Evolutionary conservation across 805 yeast species (phyloP), one percentile per base, ranked within the genome.

Genomic region (Candida pseudoglaebosa): DNA sequence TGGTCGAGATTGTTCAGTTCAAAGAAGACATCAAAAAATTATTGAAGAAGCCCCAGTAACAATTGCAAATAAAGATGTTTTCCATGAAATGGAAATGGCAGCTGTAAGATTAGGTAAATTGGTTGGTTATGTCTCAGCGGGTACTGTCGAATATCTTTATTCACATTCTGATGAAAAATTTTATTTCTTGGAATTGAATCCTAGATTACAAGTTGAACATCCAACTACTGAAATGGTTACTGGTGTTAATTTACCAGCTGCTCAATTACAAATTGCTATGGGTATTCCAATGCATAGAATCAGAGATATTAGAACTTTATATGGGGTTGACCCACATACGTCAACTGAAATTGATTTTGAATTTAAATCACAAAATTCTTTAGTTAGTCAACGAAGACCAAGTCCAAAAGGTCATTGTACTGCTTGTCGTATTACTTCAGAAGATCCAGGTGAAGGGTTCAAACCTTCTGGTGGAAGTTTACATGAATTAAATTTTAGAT

Each of bases 211-310:
- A 74, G 99, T 93, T 43, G 99, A 93, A 76, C 99, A 93, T 75
- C 99, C 99, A 56, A 93, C 99, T 32, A 93, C 99, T 29, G 99
- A 93, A 71, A 93, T 93, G 99, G 99, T 89, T 41, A 84, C 95
- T 17, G 99, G 99, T 49, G 97, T 93, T 39, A 95, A 93, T 60
- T 75, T 93, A 61, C 99, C 99, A 20, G 95, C 97, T 42, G 96
- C 99, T 28, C 99, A 93, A 71, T 78, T 93, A 50, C 99, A 93
- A 70, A 87, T 93, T 66, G 98, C 99, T 47, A 93, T 93, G 99
- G 99, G 99, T 78, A 79, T 93, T 44, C 98, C 99, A 48, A 81
- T 93, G 75, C 95, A 93, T 65, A 78, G 95, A 69, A 84, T 93
- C 53, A 78, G 84, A 54, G 99, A 93, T 61, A 95, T 93, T 56